A percentile compares a stretch with the other conserved stretches of the same genome.
phyloP scores from a whole-genome alignment of 164 flowering plant genomes.

The Chimonanthus praecox region DNA sequence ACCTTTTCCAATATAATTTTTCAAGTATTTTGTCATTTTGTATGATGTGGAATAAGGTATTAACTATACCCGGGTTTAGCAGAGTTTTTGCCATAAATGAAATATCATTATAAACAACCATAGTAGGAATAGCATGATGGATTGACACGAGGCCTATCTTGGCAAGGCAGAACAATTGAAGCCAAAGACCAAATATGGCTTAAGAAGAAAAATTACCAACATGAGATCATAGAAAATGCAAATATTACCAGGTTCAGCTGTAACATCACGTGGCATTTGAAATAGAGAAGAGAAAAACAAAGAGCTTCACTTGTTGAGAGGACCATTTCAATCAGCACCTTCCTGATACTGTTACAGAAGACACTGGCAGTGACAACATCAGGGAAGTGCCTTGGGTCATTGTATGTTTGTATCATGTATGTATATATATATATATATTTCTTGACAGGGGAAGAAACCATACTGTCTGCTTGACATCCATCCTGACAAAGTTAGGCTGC shows the following conservation, averaged over 20 bases:
- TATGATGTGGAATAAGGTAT: too few relatives aligned
- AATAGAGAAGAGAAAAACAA: neutral
- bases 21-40: too few relatives aligned
- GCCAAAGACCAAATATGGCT: neutral
- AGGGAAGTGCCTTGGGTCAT: neutral
- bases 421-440: neutral
- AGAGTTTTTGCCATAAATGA: too few relatives aligned
- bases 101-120: too few relatives aligned
- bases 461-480: neutral
- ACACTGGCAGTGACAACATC: constrained; percentile 1
- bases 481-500: neutral
- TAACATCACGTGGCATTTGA: neutral
- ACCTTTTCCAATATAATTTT: too few relatives aligned
- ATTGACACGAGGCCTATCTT: too few relatives aligned
- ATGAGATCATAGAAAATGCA: neutral
- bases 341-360: constrained; percentile 6
- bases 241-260: constrained; percentile 1
- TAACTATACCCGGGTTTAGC: too few relatives aligned
- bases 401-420: neutral
- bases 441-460: neutral
- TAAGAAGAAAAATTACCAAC: neutral
- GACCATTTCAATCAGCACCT: neutral
- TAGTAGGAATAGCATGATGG: too few relatives aligned
- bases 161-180: too few relatives aligned
- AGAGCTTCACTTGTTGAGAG: neutral